Base-by-base conservation (phyloP, 805 yeast genomes). In the Monosporozyma solicola region DNA sequence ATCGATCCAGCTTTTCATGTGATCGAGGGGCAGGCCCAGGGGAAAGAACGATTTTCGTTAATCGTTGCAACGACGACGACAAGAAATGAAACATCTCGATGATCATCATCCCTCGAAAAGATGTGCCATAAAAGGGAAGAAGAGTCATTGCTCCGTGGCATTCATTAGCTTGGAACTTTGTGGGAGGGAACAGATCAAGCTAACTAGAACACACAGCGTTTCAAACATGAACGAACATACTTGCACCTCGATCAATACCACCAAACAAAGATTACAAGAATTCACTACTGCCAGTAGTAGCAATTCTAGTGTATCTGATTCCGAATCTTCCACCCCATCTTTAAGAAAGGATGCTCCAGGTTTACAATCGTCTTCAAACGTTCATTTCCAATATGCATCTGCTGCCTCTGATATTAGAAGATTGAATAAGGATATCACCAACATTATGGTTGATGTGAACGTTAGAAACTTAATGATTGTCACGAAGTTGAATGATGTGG, bases 401-500 rank as follows among this genome's bases (percentile, higher is more conserved):
- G 84, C 92, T 8, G 94, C 90, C 3, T 85, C 85, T 64, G 90
- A 89, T 2, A 91, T 87, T 6, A 74, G 94, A 47, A 76, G 83
- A 72, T 72, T 87, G 54, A 85, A 87, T n/a, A 83, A 82, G 56
- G 84, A 84, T 65, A 69, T 87, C 41, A 76, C 82, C 51, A 80
- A 80, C 58, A 87, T 91, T 3, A 84, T 86, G 3, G 82, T 89
- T 29, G 83, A 82, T 59, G 68, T 89, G 22, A 83, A 84, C 52
- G 82, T 86, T 20, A 77, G 78, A 47, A 80, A 87, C 16, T 80
- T 89, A 20, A 77, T 89, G 81, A 80, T 89, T 13, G 90, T 90
- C 20, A 89, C 96, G n/a, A 89, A 89, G 67, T 94, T 95, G 1
- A 76, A 95, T 52, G 97, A 90, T 65, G 83, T 85, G 59, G 82